A percentile compares a stretch with the other conserved stretches of the same genome.
These are phyloP conservation scores for Thecaphora frezii DNA, from an alignment of 1,284 basidiomycete species.

Conservation along the genomic window DNA sequence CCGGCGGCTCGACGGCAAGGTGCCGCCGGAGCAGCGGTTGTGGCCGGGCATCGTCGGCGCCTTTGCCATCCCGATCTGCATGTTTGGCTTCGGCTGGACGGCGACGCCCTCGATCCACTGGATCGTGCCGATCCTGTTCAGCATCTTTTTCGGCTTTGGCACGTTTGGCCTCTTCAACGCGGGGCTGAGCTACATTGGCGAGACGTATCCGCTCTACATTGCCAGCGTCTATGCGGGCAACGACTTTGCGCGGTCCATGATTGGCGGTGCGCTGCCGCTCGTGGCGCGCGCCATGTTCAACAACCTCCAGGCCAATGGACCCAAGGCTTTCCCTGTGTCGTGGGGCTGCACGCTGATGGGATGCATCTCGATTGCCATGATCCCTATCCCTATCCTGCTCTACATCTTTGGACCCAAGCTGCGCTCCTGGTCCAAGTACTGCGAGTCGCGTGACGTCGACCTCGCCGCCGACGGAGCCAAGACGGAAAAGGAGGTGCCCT, in stretches of 20 bases:
- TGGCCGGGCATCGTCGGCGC: slow-evolving; percentile 32
- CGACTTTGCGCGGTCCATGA: slow-evolving; percentile 38
- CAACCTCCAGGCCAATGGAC: slow-evolving; percentile 40
- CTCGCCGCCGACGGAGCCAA: too few relatives aligned
- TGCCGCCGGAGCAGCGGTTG: slow-evolving; percentile 43
- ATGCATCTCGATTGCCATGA: slow-evolving; percentile 35
- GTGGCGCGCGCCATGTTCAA: slow-evolving; percentile 40
- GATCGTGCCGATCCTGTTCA: slow-evolving; percentile 42
- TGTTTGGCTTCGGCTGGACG: slow-evolving; percentile 53
- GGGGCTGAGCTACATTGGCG: slow-evolving; percentile 30
- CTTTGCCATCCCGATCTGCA: slow-evolving; percentile 51
- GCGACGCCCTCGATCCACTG: slow-evolving; percentile 39
- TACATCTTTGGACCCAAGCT: slow-evolving; percentile 46
- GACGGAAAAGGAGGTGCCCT: too few relatives aligned
- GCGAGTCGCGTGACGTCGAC: neutral
- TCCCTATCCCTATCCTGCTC: slow-evolving; percentile 36
- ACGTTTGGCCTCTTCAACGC: slow-evolving; percentile 45
- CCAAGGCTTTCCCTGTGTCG: slow-evolving; percentile 36
- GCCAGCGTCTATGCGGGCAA: slow-evolving; percentile 43
- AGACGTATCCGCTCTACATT: slow-evolving; percentile 37
- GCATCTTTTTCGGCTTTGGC: slow-evolving; percentile 28
- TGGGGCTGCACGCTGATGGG: slow-evolving; percentile 45
- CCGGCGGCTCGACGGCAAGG: slow-evolving; percentile 21
- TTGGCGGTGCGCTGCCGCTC: slow-evolving; percentile 42
- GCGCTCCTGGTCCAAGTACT: slow-evolving; percentile 32